Evolutionary conservation across 306 rosid species (phyloP), one percentile per base, ranked within the genome.

Genomic region (Cicer yamashitae): DNA sequence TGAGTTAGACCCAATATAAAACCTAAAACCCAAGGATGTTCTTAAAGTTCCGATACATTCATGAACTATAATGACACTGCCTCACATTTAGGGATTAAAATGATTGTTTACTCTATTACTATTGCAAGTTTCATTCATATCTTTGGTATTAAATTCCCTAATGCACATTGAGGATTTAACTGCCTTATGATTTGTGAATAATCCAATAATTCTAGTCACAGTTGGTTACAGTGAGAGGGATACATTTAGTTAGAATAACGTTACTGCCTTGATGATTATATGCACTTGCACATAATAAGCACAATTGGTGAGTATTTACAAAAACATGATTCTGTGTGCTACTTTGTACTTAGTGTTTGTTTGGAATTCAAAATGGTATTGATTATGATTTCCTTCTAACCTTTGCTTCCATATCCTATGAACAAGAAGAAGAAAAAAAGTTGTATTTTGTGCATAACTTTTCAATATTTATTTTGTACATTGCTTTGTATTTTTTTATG

Each of bases 301-400:
- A 1, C 67, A 57, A 18, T 60, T 60, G 20, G 7, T 37, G 6
- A 25, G 46, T 40, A 37, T 7, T 58, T 62, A 22, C 8, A 8
- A 13, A 60, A 38, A 39, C 46, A 39, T 38, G 68, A 8, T 39
- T 62, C 25, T 62, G 12, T 39, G 15, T 25, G 64, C 1, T 22
- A 22, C 40, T 58, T 58, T 22, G 2, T 58, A 9, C 15, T 4
- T n/a, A 57, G 1, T 38, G 68, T 60, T 60, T 34, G 44, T 18
- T 34, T 60, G 66, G 25, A 38, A 3, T 38, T 70, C 88, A 43
- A 58, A 58, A 58, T 10, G 41, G 64, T 58, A 25, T 58, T 25
- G 64, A 25, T 13, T 37, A 60, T 34, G 18, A 60, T 60, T 58
- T 60, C 44, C 20, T 60, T 37, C 45, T 60, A 11, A 37, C 11